Evolutionary conservation across 2,329 filamentous ascomycete species (phyloP).

Genomic region (Pseudofabraea citricarpa): DNA sequence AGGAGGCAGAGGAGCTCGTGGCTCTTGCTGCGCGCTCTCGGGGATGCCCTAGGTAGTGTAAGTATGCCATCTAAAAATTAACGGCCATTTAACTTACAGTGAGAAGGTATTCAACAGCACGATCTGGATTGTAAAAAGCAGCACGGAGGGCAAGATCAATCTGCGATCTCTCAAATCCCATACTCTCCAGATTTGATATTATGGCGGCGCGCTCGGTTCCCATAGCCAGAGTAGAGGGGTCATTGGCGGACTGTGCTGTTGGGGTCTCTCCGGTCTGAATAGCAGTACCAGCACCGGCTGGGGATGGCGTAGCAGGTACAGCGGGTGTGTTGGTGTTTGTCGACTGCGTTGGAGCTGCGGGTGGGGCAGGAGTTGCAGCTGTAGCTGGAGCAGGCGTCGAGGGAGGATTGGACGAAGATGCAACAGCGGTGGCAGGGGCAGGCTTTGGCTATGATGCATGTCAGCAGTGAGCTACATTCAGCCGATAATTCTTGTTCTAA

Average conservation of each 20-base stretch:
- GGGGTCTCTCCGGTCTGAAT: conserved; percentile 37
- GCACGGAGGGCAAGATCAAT: conserved; percentile 94
- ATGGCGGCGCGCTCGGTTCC: conserved; percentile 77
- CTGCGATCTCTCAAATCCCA: conserved; percentile 87
- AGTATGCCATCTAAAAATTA: conserved; percentile 8
- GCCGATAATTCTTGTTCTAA: conserved; percentile 33
- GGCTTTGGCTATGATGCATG: conserved; percentile 60
- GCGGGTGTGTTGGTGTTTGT: conserved; percentile 46
- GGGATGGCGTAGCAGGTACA: conserved; percentile 43
- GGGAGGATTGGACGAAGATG: conserved; percentile 51
- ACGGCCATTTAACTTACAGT: conserved; percentile 53
- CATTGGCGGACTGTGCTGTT: conserved; percentile 52
- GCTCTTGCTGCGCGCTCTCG: conserved; percentile 71
- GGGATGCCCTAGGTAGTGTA: conserved; percentile 69
- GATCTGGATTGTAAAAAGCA: conserved; percentile 94
- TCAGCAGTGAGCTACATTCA: conserved; percentile 16
- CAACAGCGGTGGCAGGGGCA: conserved; percentile 38
- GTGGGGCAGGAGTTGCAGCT: conserved; percentile 50
- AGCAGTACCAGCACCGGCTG: conserved; percentile 42
- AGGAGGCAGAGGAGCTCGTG: conserved; percentile 44
- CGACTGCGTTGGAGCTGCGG: conserved; percentile 57
- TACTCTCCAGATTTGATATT: conserved; percentile 90
- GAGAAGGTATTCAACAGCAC: conserved; percentile 92
- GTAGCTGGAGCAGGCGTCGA: conserved; percentile 59
- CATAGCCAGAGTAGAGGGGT: conserved; percentile 79